A percentile compares a stretch with the other conserved stretches of the same genome.
phyloP scores from a whole-genome alignment of 768 basidiomycete genomes.

The Hericium erinaceus region DNA sequence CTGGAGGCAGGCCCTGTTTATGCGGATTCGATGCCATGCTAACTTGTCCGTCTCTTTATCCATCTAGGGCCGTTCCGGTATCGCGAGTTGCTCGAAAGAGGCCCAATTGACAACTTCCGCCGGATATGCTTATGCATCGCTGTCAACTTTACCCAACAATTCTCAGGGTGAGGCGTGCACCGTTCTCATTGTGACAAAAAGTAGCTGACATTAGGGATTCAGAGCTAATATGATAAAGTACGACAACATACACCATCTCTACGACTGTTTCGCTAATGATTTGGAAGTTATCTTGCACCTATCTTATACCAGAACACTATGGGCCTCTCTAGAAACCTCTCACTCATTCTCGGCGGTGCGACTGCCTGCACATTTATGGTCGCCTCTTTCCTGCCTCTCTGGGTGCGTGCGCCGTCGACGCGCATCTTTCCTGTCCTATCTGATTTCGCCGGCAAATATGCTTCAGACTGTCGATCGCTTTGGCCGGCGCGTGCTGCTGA shows the following conservation, averaged over 20 bases:
- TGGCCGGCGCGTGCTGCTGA: slow-evolving; percentile 25
- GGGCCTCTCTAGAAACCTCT: slow-evolving; percentile 30
- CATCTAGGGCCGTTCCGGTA: slow-evolving; percentile 12
- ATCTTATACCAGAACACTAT: slow-evolving; percentile 34
- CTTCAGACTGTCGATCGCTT: neutral
- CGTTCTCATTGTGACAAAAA: neutral
- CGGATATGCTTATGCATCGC: slow-evolving; percentile 30
- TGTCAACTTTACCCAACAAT: slow-evolving; percentile 33
- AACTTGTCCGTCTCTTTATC: neutral
- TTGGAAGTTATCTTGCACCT: slow-evolving; percentile 16
- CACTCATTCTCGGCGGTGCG: slow-evolving; percentile 31
- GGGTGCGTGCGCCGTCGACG: slow-evolving; percentile 12
- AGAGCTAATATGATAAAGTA: neutral
- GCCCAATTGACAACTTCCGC: slow-evolving; percentile 29
- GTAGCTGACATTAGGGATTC: neutral
- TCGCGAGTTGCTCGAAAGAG: slow-evolving; percentile 27
- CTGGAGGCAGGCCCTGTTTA: slow-evolving; percentile 24
- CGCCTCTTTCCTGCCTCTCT: slow-evolving; percentile 32
- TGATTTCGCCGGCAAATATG: slow-evolving; percentile 1
- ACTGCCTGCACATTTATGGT: slow-evolving; percentile 32
- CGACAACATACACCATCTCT: neutral
- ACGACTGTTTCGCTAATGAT: neutral
- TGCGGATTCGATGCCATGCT: neutral
- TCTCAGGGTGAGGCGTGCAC: slow-evolving; percentile 16
- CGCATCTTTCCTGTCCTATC: neutral